phyloP scores from a whole-genome alignment of 176 grass and related monocot species.

The Metroxylon sagu region DNA sequence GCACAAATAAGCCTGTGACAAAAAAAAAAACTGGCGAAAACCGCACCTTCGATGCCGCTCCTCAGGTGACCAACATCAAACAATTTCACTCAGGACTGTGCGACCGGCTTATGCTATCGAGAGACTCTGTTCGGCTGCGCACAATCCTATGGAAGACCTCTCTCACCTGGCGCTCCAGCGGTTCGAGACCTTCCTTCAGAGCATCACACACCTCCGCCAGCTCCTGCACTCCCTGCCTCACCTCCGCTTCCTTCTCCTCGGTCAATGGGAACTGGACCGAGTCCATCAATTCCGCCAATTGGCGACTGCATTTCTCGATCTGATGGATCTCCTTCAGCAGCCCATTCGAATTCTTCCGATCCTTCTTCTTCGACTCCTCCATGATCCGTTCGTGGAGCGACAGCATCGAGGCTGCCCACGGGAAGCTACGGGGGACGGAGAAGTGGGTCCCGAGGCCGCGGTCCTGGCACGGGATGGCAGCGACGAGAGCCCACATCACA shows the following conservation, averaged over 20 bases:
- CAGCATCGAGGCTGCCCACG: constrained; percentile 34
- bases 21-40: no score
- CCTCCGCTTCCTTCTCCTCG: constrained; percentile 41
- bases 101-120: constrained; percentile 53
- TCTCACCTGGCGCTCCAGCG: constrained; percentile 72
- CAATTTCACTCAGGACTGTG: constrained; percentile 34
- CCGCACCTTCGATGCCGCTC: no score
- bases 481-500: constrained; percentile 54
- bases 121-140: constrained; percentile 61
- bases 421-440: constrained; percentile 45
- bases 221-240: constrained; percentile 44
- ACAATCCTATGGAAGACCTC: constrained; percentile 80
- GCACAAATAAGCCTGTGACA: no score
- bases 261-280: constrained; percentile 50
- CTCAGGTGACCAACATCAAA: no score
- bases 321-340: constrained; percentile 85
- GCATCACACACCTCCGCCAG: constrained; percentile 46
- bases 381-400: constrained; percentile 61
- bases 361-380: constrained; percentile 90
- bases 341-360: constrained; percentile 59
- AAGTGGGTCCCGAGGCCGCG: constrained; percentile 67
- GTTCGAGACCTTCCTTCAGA: constrained; percentile 66
- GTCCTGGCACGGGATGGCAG: constrained; percentile 87
- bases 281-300: constrained; percentile 69
- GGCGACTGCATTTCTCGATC: constrained; percentile 62